Conservation (phyloP, 805 yeast species). For the Cyberlindnera suaveolens region DNA sequence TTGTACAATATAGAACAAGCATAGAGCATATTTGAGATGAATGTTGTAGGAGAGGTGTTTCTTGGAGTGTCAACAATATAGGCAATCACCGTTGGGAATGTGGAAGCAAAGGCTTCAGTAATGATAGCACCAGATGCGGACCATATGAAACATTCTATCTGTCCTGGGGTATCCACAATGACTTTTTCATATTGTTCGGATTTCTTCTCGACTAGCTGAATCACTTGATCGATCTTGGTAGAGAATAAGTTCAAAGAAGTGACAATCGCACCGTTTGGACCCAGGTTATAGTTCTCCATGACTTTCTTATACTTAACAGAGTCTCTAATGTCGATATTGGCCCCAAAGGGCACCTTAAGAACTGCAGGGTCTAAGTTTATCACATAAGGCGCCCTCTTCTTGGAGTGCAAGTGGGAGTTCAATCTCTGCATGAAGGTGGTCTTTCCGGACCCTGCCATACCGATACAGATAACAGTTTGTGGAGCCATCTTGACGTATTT, state of each 20-base stretch:
- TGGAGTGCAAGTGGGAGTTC: conserved; percentile 78
- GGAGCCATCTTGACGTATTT: conserved; percentile 26
- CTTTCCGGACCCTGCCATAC: conserved; percentile 82
- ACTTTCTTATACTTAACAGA: conserved; percentile 93
- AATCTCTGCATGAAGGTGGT: conserved; percentile 96
- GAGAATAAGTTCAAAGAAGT: conserved; percentile 88
- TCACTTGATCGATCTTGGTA: conserved; percentile 94
- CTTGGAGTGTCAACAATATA: conserved; percentile 96
- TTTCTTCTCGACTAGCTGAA: conserved; percentile 76
- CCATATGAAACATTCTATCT: conserved; percentile 98
- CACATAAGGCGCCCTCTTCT: conserved; percentile 77
- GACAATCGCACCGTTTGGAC: conserved; percentile 98
- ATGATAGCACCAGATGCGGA: conserved; percentile 95
- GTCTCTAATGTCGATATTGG: conserved; percentile 93
- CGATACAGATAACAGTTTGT: conserved; percentile 44
- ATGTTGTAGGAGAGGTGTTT: conserved; percentile 89
- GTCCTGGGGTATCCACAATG: conserved; percentile 96
- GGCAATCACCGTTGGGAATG: conserved; percentile 93
- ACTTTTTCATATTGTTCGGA: conserved; percentile 52
- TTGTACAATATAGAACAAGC: conserved; percentile 96
- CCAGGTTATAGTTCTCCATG: conserved; percentile 90
- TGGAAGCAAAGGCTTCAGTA: conserved; percentile 93
- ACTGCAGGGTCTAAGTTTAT: conserved; percentile 97
- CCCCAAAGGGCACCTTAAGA: conserved; percentile 84
- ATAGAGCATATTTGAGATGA: conserved; percentile 96